These are phyloP conservation scores for Aspergillus carlsbadensis DNA, from an alignment of 495 filamentous ascomycete species.

Conservation along the genomic window DNA sequence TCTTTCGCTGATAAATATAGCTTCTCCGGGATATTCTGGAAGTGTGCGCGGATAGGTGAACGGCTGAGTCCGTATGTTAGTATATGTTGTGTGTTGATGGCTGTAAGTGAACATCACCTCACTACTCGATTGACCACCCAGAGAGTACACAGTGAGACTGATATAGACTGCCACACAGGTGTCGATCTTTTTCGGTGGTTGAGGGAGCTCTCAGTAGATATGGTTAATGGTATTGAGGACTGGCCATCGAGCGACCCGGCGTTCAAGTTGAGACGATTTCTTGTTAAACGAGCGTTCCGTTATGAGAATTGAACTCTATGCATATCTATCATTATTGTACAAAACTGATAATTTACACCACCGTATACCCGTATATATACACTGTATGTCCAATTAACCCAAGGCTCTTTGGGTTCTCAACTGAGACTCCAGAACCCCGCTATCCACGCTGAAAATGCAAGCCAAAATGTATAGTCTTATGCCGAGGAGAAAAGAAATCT, in stretches of 20 bases:
- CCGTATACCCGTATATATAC: not conserved
- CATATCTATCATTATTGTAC: slow-evolving; percentile 19
- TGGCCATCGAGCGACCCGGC: not conserved
- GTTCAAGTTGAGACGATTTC: slow-evolving; percentile 1
- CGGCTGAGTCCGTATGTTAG: slow-evolving; percentile 94
- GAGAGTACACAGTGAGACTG: slow-evolving; percentile 4
- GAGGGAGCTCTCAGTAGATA: not conserved
- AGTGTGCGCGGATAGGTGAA: slow-evolving; percentile 91
- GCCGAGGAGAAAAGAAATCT: slow-evolving; percentile 9
- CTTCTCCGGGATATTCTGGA: slow-evolving; percentile 91
- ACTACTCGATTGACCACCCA: not conserved
- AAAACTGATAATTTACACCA: slow-evolving; percentile 13
- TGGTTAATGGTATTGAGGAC: slow-evolving; percentile 11
- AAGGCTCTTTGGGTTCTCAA: slow-evolving; percentile 8
- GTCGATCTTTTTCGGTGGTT: slow-evolving; percentile 47
- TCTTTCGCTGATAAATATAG: slow-evolving; percentile 39
- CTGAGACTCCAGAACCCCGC: not conserved
- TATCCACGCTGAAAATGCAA: slow-evolving; percentile 15
- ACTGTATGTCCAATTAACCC: slow-evolving; percentile 5
- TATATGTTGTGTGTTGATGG: slow-evolving; percentile 91
- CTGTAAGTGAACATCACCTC: slow-evolving; percentile 59
- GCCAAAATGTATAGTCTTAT: slow-evolving; percentile 10
- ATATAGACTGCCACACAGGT: slow-evolving; percentile 25
- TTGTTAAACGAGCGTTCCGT: not conserved
- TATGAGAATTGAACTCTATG: not conserved